Evolutionary conservation across 352 stramenopile species (phyloP).

Genomic region (Phytophthora nicotianae): DNA sequence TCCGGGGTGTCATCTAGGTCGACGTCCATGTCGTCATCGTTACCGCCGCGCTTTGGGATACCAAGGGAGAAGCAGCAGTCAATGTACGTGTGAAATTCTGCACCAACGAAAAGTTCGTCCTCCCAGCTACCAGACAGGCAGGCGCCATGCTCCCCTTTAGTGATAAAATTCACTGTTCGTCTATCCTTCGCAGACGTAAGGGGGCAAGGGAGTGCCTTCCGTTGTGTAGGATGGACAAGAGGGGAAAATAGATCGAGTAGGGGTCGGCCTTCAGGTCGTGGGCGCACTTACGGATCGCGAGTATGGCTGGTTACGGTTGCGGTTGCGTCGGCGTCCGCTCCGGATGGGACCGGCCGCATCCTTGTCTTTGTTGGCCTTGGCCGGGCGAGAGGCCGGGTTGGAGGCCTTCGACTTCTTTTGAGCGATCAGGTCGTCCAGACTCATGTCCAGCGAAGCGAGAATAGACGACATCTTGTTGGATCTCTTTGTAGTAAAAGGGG

Average conservation of each 20-base stretch:
- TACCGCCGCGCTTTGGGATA: slow-evolving; percentile 40
- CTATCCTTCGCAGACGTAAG: slow-evolving; percentile 9
- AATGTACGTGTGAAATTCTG: slow-evolving; percentile 39
- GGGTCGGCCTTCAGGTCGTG: slow-evolving; percentile 26
- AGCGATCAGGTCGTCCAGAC: slow-evolving; percentile 81
- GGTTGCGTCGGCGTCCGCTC: slow-evolving; percentile 41
- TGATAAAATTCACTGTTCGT: slow-evolving; percentile 6
- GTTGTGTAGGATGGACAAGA: slow-evolving; percentile 16
- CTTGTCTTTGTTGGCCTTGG: slow-evolving; percentile 39
- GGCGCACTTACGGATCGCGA: slow-evolving; percentile 70
- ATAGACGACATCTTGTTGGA: slow-evolving; percentile 70
- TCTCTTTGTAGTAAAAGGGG: slow-evolving; percentile 1
- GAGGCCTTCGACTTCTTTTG: slow-evolving; percentile 70
- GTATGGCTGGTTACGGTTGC: slow-evolving; percentile 70
- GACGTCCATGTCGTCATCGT: slow-evolving; percentile 69
- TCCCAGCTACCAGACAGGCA: slow-evolving; percentile 23
- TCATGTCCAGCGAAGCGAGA: slow-evolving; percentile 84
- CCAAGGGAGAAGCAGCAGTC: slow-evolving; percentile 36
- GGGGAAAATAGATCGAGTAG: slow-evolving; percentile 25
- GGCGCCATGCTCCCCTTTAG: slow-evolving; percentile 23
- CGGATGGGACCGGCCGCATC: slow-evolving; percentile 57
- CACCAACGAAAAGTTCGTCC: slow-evolving; percentile 31
- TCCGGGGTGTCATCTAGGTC: slow-evolving; percentile 49
- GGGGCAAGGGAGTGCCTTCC: slow-evolving; percentile 17
- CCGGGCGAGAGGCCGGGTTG: slow-evolving; percentile 55